phyloP scores from a whole-genome alignment of 2,329 filamentous ascomycete species.

The Tolypocladium sp. region DNA sequence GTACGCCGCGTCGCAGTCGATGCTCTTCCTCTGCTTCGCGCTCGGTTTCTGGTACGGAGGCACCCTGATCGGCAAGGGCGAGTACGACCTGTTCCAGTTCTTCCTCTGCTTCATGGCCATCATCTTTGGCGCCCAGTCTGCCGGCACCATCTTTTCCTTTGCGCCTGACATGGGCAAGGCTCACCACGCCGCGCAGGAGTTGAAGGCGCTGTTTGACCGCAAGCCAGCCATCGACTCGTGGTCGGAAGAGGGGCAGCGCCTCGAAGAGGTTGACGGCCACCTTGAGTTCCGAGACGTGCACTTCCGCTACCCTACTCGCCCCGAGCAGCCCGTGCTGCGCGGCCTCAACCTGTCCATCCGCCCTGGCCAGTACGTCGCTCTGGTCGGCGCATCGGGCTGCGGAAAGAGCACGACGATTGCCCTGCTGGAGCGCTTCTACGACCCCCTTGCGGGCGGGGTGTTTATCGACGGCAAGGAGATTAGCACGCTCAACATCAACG shows the following conservation, averaged over 20 bases:
- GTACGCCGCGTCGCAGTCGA: conserved; percentile 76
- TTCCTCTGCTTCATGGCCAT: conserved; percentile 84
- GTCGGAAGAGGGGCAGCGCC: conserved; percentile 56
- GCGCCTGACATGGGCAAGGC: conserved; percentile 92
- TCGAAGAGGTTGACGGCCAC: conserved; percentile 60
- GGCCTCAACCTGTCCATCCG: conserved; percentile 68
- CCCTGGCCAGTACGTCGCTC: conserved; percentile 74
- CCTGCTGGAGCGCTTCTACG: conserved; percentile 88
- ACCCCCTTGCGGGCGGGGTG: conserved; percentile 71
- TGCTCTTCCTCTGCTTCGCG: conserved; percentile 76
- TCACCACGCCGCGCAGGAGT: conserved; percentile 68
- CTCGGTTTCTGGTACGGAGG: conserved; percentile 93
- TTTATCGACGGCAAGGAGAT: conserved; percentile 80
- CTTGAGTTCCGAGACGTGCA: conserved; percentile 90
- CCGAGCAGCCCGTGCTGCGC: conserved; percentile 83
- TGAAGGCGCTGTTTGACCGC: conserved; percentile 78
- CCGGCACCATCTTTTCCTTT: conserved; percentile 81
- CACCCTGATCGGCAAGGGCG: conserved; percentile 57
- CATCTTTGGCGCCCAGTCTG: conserved; percentile 87
- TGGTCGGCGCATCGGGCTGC: conserved; percentile 90
- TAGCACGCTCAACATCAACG: conserved; percentile 69
- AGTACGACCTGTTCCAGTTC: conserved; percentile 78
- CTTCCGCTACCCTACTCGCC: conserved; percentile 87
- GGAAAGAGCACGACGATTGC: conserved; percentile 93
- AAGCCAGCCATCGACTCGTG: conserved; percentile 76